Evolutionary conservation across 1,284 basidiomycete species (phyloP), one percentile per base, ranked within the genome.

Genomic region (Psilocybe mexicana): DNA sequence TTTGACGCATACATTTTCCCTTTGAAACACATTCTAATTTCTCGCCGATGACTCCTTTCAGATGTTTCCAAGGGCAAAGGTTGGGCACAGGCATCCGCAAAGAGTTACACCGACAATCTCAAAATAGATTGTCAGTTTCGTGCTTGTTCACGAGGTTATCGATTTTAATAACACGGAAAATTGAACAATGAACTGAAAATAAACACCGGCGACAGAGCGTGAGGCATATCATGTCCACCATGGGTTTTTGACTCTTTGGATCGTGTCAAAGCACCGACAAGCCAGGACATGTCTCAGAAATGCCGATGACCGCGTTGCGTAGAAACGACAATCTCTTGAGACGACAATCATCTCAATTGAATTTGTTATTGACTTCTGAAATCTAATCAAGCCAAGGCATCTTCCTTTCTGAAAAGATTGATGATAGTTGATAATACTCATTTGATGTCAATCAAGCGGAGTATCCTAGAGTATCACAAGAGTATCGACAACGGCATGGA

Each of bases 221-320:
- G 23, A 28, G 24, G 38, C 38, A 40, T n/a, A 11, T 40, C 38
- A 12, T 33, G 30, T 33, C 30, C 5, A 6, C 30, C 30, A 33
- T 33, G 30, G 30, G 30, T 4, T 18, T 18, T 18, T 18, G 18
- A 18, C 18, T 33, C 30, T 33, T 8, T 33, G 30, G 30, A 33
- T 33, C 5, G 30, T n/a, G 12, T 40, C 38, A 40, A n/a, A 40
- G 6, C 38, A 40, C 38, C 30, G 30, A 47, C 6, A 26, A 49
- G 6, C 26, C 2, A 36, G 4, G 12, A 10, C 12, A 24, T 36
- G 24, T 24, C 25, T 59, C 24, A 36, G 28, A 33, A 42, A 18
- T n/a, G 10, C 38, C 24, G 12, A 12, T 53, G 38, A 54, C 40
- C 52, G 54, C n/a, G 48, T 60, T 54, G 55, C 59, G 38, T 57